Evolutionary conservation across 805 yeast genomes (phyloP), one percentile per base, ranked within the genome.

Genomic region (Ascoidea asiatica): DNA sequence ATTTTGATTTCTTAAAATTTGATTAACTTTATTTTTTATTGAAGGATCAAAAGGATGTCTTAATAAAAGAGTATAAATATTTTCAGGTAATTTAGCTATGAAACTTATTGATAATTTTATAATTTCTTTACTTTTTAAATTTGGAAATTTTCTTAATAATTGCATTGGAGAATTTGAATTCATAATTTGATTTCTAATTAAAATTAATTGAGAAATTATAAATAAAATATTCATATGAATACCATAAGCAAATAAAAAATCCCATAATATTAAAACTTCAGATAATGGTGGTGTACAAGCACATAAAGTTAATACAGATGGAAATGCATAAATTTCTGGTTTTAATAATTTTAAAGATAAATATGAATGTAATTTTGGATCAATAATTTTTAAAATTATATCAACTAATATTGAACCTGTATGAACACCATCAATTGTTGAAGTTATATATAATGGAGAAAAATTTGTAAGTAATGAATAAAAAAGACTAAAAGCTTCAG

Each of bases 191-290:
- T 77, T 71, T 46, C 96, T 66, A 47, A 82, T 79, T 38, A 81
- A 65, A 4, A 84, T 77, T 19, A 88, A 63, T 57, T 85, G 95
- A 1, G 96, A 90, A 6, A 87, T 85, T 2, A 88, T 76, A 52
- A 87, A 82, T 37, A 89, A 65, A 22, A 89, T 73, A 61, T 89
- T 88, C 79, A 87, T 72, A 55, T 89, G 95, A 18, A 83, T 76
- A 0, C 97, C 97, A 54, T 85, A 88, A 3, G 96, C 95, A 60
- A 88, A 82, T 53, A 87, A 62, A 51, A 88, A 83, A 58, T 88
- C 97, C 97, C 97, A 88, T 17, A 88, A 66, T 46, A 77, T 73
- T 37, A 88, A 61, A 1, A 84, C 83, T 50, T 88, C 86, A 29
- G 66, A 63, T 40, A 89, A 64, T 0, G 95, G 89, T 7, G 94